phyloP scores from a whole-genome alignment of 2,329 filamentous ascomycete species.

The Tolypocladium capitatum region DNA sequence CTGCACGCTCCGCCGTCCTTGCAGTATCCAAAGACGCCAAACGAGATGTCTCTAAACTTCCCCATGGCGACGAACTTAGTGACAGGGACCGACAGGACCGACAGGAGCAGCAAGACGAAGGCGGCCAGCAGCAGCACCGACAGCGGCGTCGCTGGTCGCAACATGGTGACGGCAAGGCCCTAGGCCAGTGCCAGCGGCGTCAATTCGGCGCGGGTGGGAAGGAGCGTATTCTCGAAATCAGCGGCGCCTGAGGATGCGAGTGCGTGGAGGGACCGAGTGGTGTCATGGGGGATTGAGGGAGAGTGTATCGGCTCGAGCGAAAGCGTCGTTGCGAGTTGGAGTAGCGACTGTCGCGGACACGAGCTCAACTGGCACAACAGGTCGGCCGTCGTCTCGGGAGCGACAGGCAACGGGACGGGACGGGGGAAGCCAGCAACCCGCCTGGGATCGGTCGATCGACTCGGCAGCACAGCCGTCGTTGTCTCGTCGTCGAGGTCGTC shows the following conservation, averaged over 20 bases:
- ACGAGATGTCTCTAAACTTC: conserved; percentile 60
- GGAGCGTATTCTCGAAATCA: background rate
- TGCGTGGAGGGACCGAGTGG: background rate
- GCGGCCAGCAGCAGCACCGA: conserved; percentile 73
- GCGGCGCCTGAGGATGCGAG: background rate
- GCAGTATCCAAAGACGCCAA: conserved; percentile 91
- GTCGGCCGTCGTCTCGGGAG: background rate
- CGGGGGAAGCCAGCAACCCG: background rate
- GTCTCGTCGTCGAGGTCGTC: background rate
- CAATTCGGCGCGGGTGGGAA: background rate
- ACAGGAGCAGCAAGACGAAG: conserved; percentile 73
- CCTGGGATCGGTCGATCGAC: background rate
- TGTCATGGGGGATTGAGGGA: background rate
- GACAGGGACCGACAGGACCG: conserved; percentile 83
- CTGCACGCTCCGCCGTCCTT: conserved; percentile 49
- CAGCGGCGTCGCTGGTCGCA: conserved; percentile 86
- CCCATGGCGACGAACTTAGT: conserved; percentile 76
- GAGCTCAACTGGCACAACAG: background rate
- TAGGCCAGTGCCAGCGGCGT: background rate
- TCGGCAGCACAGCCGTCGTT: background rate
- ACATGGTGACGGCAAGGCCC: conserved; percentile 41
- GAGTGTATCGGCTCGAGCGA: background rate
- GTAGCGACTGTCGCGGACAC: background rate
- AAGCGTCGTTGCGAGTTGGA: background rate
- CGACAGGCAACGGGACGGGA: background rate